Percentiles rank a stretch among this genome's conserved stretches.
Conservation (phyloP, 495 filamentous ascomycete genomes). For the Tetracladium setigerum region DNA sequence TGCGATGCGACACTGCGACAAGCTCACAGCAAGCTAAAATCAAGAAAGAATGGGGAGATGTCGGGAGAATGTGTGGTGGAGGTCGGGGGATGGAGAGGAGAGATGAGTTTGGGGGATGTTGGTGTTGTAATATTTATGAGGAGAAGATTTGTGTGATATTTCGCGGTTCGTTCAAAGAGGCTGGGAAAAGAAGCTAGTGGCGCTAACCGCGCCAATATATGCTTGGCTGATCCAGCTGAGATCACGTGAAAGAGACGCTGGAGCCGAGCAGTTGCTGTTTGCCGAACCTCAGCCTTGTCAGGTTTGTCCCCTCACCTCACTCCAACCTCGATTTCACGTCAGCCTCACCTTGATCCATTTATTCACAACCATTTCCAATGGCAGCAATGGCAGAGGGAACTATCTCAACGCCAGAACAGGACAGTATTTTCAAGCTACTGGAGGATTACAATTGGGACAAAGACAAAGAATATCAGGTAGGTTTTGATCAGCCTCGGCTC, state of each 20-base stretch:
- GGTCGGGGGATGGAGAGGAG: slow-evolving; percentile 1
- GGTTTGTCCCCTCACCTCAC: neutral
- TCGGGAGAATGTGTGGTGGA: slow-evolving; percentile 1
- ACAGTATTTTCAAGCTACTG: slow-evolving; percentile 32
- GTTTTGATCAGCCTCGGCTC: slow-evolving; percentile 14
- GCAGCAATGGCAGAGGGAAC: slow-evolving; percentile 16
- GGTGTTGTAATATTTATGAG: too few species aligned
- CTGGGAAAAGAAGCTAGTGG: slow-evolving; percentile 9
- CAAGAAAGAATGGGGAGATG: slow-evolving; percentile 2
- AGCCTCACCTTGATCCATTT: neutral
- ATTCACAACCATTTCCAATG: slow-evolving; percentile 1
- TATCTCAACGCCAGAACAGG: slow-evolving; percentile 2
- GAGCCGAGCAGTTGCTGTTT: neutral
- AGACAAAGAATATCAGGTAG: slow-evolving; percentile 47
- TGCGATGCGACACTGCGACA: slow-evolving; percentile 18
- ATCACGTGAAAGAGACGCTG: too few species aligned
- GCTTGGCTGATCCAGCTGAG: too few species aligned
- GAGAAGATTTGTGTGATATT: neutral
- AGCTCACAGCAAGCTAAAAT: slow-evolving; percentile 18
- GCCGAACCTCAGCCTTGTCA: slow-evolving; percentile 11
- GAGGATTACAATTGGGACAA: slow-evolving; percentile 44
- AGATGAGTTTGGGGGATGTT: slow-evolving; percentile 3
- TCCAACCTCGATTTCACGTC: too few species aligned
- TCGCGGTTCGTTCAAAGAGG: too few species aligned
- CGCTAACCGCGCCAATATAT: too few species aligned